Conservation (phyloP, 208 protist genomes). For the Trypanosoma grayi region DNA sequence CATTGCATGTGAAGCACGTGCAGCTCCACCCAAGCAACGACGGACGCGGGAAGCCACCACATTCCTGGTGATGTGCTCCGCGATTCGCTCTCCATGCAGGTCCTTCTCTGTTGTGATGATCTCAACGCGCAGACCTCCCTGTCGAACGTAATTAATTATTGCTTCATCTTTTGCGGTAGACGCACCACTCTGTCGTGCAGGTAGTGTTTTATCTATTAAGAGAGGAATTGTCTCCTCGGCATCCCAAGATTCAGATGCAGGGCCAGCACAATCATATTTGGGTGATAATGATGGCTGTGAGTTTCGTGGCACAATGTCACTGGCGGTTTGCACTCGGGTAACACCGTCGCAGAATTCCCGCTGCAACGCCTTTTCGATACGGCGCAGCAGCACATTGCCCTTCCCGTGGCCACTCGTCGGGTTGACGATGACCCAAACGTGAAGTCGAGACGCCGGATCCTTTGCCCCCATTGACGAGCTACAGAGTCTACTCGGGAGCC, state of each 20-base stretch:
- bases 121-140: slow-evolving; percentile 5
- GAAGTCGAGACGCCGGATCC: neutral
- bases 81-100: slow-evolving; percentile 10
- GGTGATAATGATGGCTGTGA: neutral
- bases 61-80: slow-evolving; percentile 15
- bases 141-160: neutral
- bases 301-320: slow-evolving; percentile 7
- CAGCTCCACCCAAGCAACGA: neutral
- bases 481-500: too few relatives aligned
- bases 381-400: slow-evolving; percentile 8
- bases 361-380: slow-evolving; percentile 15
- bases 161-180: neutral
- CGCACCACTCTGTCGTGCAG: neutral
- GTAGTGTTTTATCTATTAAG: too few relatives aligned
- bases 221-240: too few relatives aligned
- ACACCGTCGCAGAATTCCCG: slow-evolving; percentile 5
- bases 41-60: slow-evolving; percentile 3
- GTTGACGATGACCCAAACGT: slow-evolving; percentile 64
- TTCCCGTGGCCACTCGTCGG: slow-evolving; percentile 48
- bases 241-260: too few relatives aligned
- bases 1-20: neutral
- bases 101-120: slow-evolving; percentile 20
- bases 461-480: neutral
- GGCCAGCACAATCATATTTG: neutral
- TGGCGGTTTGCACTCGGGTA: neutral